These are phyloP conservation scores for Cladosporium austrohemisphaericum DNA, from an alignment of 2,329 filamentous ascomycete species.

Conservation along the genomic window DNA sequence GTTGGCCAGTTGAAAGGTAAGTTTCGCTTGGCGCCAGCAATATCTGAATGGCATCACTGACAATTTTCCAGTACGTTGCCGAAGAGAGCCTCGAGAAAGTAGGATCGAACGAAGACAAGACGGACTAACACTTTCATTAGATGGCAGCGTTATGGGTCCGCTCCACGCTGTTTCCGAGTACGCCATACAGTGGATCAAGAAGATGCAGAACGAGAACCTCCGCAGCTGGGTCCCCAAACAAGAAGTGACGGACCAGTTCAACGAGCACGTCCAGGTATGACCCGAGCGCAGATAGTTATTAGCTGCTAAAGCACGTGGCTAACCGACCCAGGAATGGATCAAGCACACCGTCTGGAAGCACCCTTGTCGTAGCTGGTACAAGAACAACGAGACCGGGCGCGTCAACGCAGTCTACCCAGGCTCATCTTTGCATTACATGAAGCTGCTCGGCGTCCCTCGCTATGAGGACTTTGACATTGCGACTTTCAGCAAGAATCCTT, in stretches of 20 bases:
- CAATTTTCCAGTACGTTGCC: not conserved
- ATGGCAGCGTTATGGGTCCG: conserved; percentile 37
- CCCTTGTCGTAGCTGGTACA: conserved; percentile 45
- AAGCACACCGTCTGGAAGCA: conserved; percentile 50
- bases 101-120: not conserved
- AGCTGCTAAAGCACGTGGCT: not conserved
- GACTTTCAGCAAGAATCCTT: conserved; percentile 39
- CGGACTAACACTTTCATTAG: not conserved
- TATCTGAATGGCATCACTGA: too few species aligned
- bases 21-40: not conserved
- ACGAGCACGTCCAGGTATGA: conserved; percentile 36
- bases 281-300: not conserved
- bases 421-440: conserved; percentile 47
- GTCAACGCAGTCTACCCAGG: conserved; percentile 51
- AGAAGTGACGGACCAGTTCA: conserved; percentile 42
- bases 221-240: conserved; percentile 40
- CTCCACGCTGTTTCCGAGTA: conserved; percentile 39
- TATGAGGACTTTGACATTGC: conserved; percentile 45
- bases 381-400: conserved; percentile 45
- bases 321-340: conserved; percentile 41
- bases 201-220: conserved; percentile 46
- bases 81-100: too few species aligned
- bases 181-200: conserved; percentile 41
- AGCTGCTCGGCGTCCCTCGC: conserved; percentile 37
- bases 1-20: conserved; percentile 25